Evolutionary conservation across 257 asterid species (phyloP).

Genomic region (Salvia miltiorrhiza): DNA sequence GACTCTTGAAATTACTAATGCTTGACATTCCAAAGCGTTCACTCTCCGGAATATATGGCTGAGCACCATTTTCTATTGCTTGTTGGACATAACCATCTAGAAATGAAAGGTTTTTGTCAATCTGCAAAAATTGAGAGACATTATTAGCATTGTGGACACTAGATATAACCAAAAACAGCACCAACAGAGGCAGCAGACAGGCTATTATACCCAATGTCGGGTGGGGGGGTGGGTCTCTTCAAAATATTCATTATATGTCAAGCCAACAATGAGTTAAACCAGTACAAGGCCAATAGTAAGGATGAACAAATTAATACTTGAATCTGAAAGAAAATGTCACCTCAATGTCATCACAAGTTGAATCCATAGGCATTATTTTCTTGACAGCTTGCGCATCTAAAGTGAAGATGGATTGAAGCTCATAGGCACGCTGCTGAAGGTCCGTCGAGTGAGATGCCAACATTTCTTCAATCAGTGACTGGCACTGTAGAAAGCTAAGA

Average conservation of each 20-base stretch:
- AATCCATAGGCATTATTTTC: constrained; percentile 77
- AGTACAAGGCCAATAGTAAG: background rate
- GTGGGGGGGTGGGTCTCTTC: background rate
- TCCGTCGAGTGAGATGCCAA: constrained; percentile 91
- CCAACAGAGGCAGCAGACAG: background rate
- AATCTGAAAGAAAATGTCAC: constrained; percentile 31
- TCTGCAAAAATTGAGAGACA: constrained; percentile 40
- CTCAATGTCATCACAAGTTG: constrained; percentile 87
- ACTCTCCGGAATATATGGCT: constrained; percentile 76
- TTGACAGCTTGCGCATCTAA: constrained; percentile 68
- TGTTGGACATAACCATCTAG: constrained; percentile 71
- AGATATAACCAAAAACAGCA: background rate
- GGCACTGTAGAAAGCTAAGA: constrained; percentile 67
- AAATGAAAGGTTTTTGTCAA: constrained; percentile 71
- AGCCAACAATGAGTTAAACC: background rate
- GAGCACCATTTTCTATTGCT: constrained; percentile 81
- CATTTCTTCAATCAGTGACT: constrained; percentile 78
- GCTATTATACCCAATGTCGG: background rate
- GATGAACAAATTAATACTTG: background rate
- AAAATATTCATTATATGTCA: background rate
- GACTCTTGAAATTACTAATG: constrained; percentile 53
- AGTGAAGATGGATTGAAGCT: constrained; percentile 73
- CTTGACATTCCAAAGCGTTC: constrained; percentile 59
- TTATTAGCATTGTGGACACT: background rate
- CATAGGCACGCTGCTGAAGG: constrained; percentile 98